Evolutionary conservation across 768 basidiomycete genomes (phyloP).

Genomic region (Dentipellis sp.): DNA sequence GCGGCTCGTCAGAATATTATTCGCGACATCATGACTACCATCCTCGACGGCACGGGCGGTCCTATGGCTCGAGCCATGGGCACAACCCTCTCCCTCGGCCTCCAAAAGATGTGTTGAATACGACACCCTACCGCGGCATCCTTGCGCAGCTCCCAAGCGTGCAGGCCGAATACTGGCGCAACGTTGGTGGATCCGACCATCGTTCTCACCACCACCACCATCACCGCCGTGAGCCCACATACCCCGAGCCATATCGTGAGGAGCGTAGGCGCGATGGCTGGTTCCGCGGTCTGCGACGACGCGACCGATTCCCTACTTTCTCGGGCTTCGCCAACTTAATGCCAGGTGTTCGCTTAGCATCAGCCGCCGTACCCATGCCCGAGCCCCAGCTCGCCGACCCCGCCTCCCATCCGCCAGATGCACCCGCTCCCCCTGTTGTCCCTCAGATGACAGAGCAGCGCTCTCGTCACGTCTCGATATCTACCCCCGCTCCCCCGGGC

Average conservation of each 20-base stretch:
- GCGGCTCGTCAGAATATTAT: background rate
- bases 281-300: conserved; percentile 1
- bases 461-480: background rate
- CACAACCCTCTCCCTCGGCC: background rate
- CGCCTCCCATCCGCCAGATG: background rate
- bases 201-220: background rate
- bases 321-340: background rate
- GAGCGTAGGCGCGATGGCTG: background rate
- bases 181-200: background rate
- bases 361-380: conserved; percentile 2
- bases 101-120: background rate
- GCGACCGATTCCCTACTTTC: background rate
- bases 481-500: background rate
- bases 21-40: background rate
- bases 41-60: background rate
- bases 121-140: background rate
- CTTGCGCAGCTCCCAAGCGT: background rate
- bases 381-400: background rate
- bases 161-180: background rate
- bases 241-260: background rate
- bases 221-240: background rate
- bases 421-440: background rate
- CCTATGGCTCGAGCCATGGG: background rate
- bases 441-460: background rate
- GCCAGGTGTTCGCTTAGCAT: background rate